A percentile compares a stretch with the other conserved stretches of the same genome.
Evolutionary conservation across 495 filamentous ascomycete species (phyloP).

Genomic region (Xeromyces bisporus): DNA sequence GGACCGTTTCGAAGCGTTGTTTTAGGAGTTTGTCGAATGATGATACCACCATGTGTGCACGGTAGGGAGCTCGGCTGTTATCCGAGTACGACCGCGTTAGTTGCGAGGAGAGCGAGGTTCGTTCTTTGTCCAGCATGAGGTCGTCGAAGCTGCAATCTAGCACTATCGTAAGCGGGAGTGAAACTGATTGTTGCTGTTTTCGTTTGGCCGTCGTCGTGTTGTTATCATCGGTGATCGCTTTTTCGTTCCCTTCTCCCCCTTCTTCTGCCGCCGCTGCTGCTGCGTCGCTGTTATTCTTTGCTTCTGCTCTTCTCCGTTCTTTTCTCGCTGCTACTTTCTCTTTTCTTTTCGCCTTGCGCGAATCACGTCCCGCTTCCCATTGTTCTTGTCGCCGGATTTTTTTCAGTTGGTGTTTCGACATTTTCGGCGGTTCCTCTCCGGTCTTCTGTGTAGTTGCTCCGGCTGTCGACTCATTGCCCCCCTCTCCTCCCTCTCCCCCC

Average conservation of each 20-base stretch:
- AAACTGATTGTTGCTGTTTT: slow-evolving; percentile 21
- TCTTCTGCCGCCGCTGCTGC: slow-evolving; percentile 8
- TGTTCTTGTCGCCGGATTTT: slow-evolving; percentile 45
- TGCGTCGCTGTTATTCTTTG: not conserved
- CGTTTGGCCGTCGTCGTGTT: no score
- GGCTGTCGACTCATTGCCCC: slow-evolving; percentile 2
- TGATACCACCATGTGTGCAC: slow-evolving; percentile 52
- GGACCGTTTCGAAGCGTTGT: slow-evolving; percentile 58
- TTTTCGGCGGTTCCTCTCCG: no score
- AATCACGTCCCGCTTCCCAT: slow-evolving; percentile 51
- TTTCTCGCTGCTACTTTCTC: slow-evolving; percentile 52
- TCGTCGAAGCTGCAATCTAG: slow-evolving; percentile 88
- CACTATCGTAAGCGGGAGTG: slow-evolving; percentile 59
- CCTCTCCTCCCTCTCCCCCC: slow-evolving; percentile 2
- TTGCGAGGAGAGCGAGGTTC: slow-evolving; percentile 64
- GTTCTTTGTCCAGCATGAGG: slow-evolving; percentile 69
- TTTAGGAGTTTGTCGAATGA: slow-evolving; percentile 62
- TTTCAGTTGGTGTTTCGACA: slow-evolving; percentile 74
- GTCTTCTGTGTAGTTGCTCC: slow-evolving; percentile 6
- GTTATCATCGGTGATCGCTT: not conserved
- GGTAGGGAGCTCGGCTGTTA: slow-evolving; percentile 48
- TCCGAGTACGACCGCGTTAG: slow-evolving; percentile 79
- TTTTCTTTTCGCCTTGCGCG: slow-evolving; percentile 54
- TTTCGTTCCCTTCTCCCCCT: slow-evolving; percentile 11
- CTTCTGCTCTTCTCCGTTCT: slow-evolving; percentile 33